Evolutionary conservation across 2,329 filamentous ascomycete species (phyloP).

Genomic region (Fusarium burgessii): DNA sequence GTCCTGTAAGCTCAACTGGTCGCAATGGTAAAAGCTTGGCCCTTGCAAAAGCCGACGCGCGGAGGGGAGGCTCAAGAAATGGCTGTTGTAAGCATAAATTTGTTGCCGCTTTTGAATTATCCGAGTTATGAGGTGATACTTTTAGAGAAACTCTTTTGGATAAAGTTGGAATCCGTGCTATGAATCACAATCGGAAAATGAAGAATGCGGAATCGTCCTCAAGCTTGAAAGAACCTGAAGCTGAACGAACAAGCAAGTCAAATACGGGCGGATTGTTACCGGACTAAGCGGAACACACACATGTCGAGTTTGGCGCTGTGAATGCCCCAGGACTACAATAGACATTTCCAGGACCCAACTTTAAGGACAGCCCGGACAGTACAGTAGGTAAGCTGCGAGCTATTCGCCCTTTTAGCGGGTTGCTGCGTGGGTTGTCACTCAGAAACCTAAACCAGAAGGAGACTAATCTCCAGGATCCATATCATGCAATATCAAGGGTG

Average conservation of each 20-base stretch:
- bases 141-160: neutral
- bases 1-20: constrained; percentile 4
- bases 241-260: neutral
- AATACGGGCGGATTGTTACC: neutral
- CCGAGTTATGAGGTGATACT: neutral
- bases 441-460: constrained; percentile 1
- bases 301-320: neutral
- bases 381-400: neutral
- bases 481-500: constrained; percentile 10
- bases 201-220: neutral
- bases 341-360: neutral
- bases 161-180: neutral
- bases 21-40: constrained; percentile 34
- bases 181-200: neutral
- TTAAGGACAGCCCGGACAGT: neutral
- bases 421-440: neutral
- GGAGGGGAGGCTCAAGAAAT: constrained; percentile 12
- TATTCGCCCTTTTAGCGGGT: constrained; percentile 5
- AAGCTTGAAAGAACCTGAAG: neutral
- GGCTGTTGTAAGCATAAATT: neutral
- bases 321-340: neutral
- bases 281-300: neutral
- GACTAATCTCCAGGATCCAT: constrained; percentile 1
- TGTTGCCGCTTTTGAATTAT: neutral
- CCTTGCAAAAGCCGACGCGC: constrained; percentile 20